Percentiles rank a stretch among this genome's conserved stretches.
phyloP scores from a whole-genome alignment of 306 rosid genomes.

The Begonia masoniana region DNA sequence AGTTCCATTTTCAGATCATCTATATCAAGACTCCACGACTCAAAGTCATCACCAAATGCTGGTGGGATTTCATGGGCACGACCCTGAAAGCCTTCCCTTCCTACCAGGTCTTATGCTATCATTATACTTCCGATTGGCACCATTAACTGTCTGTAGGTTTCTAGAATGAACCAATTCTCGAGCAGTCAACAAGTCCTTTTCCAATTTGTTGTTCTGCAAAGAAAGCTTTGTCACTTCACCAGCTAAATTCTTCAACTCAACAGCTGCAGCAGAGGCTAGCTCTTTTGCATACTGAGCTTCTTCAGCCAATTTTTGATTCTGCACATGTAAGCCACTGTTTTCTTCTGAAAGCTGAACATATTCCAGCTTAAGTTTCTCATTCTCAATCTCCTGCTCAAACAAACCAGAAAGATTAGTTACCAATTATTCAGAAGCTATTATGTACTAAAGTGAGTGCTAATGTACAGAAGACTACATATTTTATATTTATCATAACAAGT shows the following conservation, averaged over 20 bases:
- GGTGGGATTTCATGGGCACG: slow-evolving; percentile 51
- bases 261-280: slow-evolving; percentile 98
- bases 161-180: slow-evolving; percentile 64
- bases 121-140: slow-evolving; percentile 52
- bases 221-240: slow-evolving; percentile 95
- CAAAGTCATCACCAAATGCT: slow-evolving; percentile 48
- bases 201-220: slow-evolving; percentile 68
- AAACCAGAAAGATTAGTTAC: not conserved
- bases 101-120: slow-evolving; percentile 61
- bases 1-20: slow-evolving; percentile 82
- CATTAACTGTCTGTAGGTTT: slow-evolving; percentile 41
- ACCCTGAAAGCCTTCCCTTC: slow-evolving; percentile 60
- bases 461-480: too few species aligned
- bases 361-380: slow-evolving; percentile 79
- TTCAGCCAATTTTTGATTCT: slow-evolving; percentile 91
- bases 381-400: slow-evolving; percentile 63
- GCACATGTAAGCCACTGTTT: slow-evolving; percentile 83
- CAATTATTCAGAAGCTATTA: too few species aligned
- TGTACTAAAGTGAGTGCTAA: too few species aligned
- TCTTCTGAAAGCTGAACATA: slow-evolving; percentile 83
- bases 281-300: slow-evolving; percentile 98
- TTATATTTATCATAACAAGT: too few species aligned
- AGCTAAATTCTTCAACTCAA: slow-evolving; percentile 93
- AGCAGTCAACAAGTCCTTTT: slow-evolving; percentile 69
- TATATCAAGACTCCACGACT: slow-evolving; percentile 67